phyloP scores from a whole-genome alignment of 192 early-diverging fungal species.

The Spinellus fusiger region DNA sequence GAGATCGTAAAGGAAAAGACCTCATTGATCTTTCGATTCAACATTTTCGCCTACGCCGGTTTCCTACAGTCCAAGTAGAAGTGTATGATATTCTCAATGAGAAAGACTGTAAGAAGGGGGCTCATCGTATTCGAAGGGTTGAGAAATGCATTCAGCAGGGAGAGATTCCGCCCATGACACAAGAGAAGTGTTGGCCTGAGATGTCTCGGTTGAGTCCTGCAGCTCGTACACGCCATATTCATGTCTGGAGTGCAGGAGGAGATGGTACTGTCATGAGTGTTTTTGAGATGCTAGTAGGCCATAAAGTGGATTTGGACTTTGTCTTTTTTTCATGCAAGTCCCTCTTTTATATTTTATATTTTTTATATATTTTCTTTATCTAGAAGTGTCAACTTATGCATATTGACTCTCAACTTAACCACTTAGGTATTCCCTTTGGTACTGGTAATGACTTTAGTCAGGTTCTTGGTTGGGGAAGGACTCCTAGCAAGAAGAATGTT shows the following conservation, averaged over 20 bases:
- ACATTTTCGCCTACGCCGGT: conserved; percentile 58
- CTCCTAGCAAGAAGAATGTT: conserved; percentile 47
- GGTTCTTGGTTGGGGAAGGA: conserved; percentile 72
- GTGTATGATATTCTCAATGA: conserved; percentile 63
- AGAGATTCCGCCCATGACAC: not conserved
- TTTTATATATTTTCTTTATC: not conserved
- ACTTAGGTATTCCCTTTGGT: conserved; percentile 65
- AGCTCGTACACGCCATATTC: conserved; percentile 42
- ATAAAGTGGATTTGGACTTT: conserved; percentile 54
- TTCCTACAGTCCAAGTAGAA: conserved; percentile 65
- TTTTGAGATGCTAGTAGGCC: conserved; percentile 53
- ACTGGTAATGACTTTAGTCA: conserved; percentile 72
- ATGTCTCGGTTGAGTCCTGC: conserved; percentile 29
- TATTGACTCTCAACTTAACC: too few relatives aligned
- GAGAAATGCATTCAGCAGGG: conserved; percentile 14
- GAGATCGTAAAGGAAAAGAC: conserved; percentile 61
- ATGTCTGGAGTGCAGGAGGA: conserved; percentile 72
- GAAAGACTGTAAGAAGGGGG: conserved; percentile 44
- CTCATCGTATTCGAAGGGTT: conserved; percentile 43
- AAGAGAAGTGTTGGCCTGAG: not conserved
- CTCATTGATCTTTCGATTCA: conserved; percentile 55
- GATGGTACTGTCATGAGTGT: conserved; percentile 74
- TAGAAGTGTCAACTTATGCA: too few relatives aligned
- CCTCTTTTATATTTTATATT: not conserved
- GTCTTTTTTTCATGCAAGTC: conserved; percentile 56